These are phyloP conservation scores for Alternaria solani DNA, from an alignment of 2,329 filamentous ascomycete genomes.

Conservation along the genomic window DNA sequence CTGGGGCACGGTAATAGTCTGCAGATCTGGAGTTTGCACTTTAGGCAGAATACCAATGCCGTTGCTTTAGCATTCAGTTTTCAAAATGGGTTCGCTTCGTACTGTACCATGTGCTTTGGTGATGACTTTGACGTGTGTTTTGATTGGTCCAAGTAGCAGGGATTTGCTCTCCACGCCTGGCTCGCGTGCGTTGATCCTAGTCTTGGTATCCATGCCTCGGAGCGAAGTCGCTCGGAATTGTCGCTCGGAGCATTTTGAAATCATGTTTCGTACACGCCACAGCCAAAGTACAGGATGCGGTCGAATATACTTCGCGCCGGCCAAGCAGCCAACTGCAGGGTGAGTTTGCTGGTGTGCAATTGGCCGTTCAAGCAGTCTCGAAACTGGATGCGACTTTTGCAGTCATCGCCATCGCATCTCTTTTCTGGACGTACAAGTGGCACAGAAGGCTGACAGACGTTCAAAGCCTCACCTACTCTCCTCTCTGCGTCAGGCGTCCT, in stretches of 20 bases:
- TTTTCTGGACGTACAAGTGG: neutral
- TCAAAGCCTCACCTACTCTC: constrained; percentile 37
- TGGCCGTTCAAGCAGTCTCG: neutral
- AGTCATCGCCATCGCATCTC: constrained; percentile 5
- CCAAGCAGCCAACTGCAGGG: constrained; percentile 44
- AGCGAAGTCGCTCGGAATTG: constrained; percentile 38
- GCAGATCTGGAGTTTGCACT: constrained; percentile 6
- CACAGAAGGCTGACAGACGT: constrained; percentile 8
- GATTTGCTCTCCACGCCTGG: constrained; percentile 25
- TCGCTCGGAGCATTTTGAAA: neutral
- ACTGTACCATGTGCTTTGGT: neutral
- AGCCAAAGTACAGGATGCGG: constrained; percentile 43
- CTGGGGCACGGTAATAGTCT: constrained; percentile 5
- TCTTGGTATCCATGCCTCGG: constrained; percentile 4
- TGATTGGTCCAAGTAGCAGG: constrained; percentile 32
- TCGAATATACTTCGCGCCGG: constrained; percentile 43
- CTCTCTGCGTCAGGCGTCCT: constrained; percentile 26
- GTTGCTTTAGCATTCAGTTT: constrained; percentile 6
- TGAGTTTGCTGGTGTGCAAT: constrained; percentile 24
- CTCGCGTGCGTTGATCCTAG: constrained; percentile 19
- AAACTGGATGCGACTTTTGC: neutral
- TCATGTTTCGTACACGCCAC: constrained; percentile 17
- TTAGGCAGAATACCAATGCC: constrained; percentile 17
- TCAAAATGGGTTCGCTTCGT: neutral
- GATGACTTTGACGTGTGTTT: constrained; percentile 9